These are phyloP conservation scores for Perkinsus olseni DNA, from an alignment of 169 alveolate species.

Conservation along the genomic window DNA sequence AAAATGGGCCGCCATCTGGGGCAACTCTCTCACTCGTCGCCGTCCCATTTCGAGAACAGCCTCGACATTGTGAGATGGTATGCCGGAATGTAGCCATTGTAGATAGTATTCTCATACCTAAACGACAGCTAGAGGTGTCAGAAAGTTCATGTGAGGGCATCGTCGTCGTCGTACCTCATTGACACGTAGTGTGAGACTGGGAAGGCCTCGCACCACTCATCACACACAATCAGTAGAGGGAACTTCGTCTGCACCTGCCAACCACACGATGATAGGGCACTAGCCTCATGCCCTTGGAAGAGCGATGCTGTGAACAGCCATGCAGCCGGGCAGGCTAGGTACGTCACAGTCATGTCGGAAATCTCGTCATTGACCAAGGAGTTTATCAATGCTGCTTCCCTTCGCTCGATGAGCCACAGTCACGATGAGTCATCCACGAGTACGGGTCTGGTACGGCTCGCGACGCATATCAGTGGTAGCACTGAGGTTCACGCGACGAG, in stretches of 20 bases:
- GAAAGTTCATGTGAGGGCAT: neutral
- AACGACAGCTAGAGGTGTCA: neutral
- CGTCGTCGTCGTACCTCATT: slow-evolving; percentile 3
- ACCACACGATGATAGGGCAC: too few relatives aligned
- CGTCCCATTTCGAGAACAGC: slow-evolving; percentile 22
- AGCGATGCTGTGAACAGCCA: too few relatives aligned
- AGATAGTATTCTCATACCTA: slow-evolving; percentile 25
- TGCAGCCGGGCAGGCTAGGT: too few relatives aligned
- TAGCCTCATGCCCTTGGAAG: too few relatives aligned
- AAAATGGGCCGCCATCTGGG: neutral
- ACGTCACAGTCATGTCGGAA: too few relatives aligned
- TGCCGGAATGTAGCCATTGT: slow-evolving; percentile 31
- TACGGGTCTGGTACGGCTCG: too few relatives aligned
- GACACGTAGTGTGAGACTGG: slow-evolving; percentile 34
- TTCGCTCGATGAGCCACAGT: too few relatives aligned
- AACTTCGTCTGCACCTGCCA: slow-evolving; percentile 15
- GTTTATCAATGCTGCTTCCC: too few relatives aligned
- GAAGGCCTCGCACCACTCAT: slow-evolving; percentile 38
- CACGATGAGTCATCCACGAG: too few relatives aligned
- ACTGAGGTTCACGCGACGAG: too few relatives aligned
- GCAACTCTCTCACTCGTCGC: neutral
- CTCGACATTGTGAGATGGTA: slow-evolving; percentile 33
- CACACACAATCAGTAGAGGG: slow-evolving; percentile 23
- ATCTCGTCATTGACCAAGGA: too few relatives aligned
- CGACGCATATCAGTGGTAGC: too few relatives aligned